These are phyloP conservation scores for Russula dissimulans DNA, from an alignment of 768 basidiomycete genomes.

Conservation along the genomic window DNA sequence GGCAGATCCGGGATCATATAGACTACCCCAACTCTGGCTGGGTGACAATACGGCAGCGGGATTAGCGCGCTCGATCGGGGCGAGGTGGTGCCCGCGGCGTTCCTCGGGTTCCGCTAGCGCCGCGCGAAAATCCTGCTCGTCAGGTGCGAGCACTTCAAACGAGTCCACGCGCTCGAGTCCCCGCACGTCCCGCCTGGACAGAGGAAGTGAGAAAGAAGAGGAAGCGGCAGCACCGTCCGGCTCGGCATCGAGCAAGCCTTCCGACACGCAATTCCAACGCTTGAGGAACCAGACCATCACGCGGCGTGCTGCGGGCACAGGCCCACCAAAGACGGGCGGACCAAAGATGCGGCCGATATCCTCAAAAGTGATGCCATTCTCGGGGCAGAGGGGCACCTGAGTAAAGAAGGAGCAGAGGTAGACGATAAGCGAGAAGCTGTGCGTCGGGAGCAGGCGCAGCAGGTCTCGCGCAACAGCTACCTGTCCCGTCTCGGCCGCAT, in stretches of 20 bases:
- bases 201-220: neutral
- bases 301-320: constrained; percentile 10
- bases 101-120: neutral
- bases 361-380: constrained; percentile 39
- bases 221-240: neutral
- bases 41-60: neutral
- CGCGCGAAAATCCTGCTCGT: constrained; percentile 3
- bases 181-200: neutral
- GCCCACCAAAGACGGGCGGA: constrained; percentile 31
- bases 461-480: constrained; percentile 35
- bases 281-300: constrained; percentile 19
- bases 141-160: constrained; percentile 8
- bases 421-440: constrained; percentile 33
- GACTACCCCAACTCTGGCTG: neutral
- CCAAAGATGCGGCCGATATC: constrained; percentile 42
- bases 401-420: constrained; percentile 43
- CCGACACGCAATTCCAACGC: constrained; percentile 18
- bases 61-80: neutral
- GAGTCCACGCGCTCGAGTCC: constrained; percentile 2
- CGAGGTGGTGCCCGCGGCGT: neutral
- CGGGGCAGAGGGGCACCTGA: constrained; percentile 41
- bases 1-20: neutral
- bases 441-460: constrained; percentile 40
- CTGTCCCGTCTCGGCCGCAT: constrained; percentile 24
- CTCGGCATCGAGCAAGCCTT: constrained; percentile 16